Conservation (phyloP, 345 rosid species). For the Adansonia digitata region DNA sequence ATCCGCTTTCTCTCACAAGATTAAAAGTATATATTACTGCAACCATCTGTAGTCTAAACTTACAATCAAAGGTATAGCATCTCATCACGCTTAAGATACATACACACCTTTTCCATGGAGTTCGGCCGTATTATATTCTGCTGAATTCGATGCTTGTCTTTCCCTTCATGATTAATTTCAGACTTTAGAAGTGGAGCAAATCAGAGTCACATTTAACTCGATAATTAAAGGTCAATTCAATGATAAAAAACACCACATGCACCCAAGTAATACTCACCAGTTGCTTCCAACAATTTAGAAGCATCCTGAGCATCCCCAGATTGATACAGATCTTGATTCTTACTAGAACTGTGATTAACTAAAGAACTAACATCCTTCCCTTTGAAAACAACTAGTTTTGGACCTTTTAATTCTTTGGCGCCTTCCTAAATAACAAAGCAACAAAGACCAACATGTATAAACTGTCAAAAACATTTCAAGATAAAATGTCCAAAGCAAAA, state of each 20-base stretch:
- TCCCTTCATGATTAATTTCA: conserved; percentile 40
- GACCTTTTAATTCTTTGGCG: conserved; percentile 58
- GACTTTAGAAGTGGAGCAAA: conserved; percentile 16
- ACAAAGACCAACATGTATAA: conserved; percentile 6
- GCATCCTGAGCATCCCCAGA: conserved; percentile 24
- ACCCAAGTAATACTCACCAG: conserved; percentile 32
- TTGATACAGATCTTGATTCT: conserved; percentile 20
- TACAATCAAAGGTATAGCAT: not conserved
- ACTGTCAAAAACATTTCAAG: not conserved
- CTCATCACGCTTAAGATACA: not conserved
- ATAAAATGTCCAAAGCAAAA: not conserved
- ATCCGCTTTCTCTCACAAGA: not conserved
- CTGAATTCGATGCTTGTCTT: conserved; percentile 27
- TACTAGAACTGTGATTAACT: conserved; percentile 28
- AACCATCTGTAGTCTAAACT: not conserved
- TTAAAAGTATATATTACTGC: not conserved
- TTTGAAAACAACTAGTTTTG: conserved; percentile 54
- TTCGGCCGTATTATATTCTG: conserved; percentile 18
- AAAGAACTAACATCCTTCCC: conserved; percentile 42
- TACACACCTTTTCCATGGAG: conserved; percentile 44
- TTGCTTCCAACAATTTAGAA: conserved; percentile 23
- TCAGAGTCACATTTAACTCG: conserved; percentile 1
- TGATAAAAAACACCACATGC: not conserved
- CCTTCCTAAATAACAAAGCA: conserved; percentile 50
- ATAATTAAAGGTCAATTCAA: not conserved